phyloP scores from a whole-genome alignment of 805 yeast species.

The Citeromyces matritensis region DNA sequence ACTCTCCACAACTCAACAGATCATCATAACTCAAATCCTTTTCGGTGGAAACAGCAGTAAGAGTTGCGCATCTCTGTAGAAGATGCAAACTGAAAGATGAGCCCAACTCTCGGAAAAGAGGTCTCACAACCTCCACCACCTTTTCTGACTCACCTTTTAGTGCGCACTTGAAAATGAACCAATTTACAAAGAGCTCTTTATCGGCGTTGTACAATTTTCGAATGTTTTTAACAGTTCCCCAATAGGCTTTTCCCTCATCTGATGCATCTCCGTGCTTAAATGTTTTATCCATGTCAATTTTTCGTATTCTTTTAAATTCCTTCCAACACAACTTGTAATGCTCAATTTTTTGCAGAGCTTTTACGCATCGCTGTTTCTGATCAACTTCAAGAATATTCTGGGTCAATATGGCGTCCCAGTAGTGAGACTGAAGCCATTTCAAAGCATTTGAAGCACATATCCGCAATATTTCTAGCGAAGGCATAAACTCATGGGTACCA shows the following conservation, averaged over 20 bases:
- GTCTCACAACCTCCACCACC: neutral
- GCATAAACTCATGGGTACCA: constrained; percentile 82
- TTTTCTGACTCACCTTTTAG: neutral
- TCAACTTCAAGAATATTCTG: constrained; percentile 3
- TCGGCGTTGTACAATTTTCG: constrained; percentile 6
- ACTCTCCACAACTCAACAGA: too few relatives aligned
- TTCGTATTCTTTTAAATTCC: constrained; percentile 32
- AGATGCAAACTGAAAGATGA: too few relatives aligned
- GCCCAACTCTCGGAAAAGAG: too few relatives aligned
- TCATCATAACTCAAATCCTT: too few relatives aligned
- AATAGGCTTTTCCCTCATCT: constrained; percentile 23
- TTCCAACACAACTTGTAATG: constrained; percentile 22
- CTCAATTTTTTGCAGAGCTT: constrained; percentile 1
- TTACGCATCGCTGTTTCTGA: constrained; percentile 4
- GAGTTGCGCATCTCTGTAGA: too few relatives aligned
- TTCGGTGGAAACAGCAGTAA: too few relatives aligned
- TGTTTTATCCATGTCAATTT: constrained; percentile 21
- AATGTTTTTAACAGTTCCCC: constrained; percentile 19
- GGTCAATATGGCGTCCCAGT: constrained; percentile 39
- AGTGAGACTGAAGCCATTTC: constrained; percentile 58
- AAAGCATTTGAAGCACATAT: constrained; percentile 45
- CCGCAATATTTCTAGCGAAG: constrained; percentile 56
- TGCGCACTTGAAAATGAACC: constrained; percentile 14
- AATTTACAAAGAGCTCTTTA: constrained; percentile 9
- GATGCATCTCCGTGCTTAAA: constrained; percentile 27